A percentile compares a stretch with the other conserved stretches of the same genome.
Evolutionary conservation across 108 stramenopile genomes (phyloP).

Genomic region (Fragilariopsis cylindrus): DNA sequence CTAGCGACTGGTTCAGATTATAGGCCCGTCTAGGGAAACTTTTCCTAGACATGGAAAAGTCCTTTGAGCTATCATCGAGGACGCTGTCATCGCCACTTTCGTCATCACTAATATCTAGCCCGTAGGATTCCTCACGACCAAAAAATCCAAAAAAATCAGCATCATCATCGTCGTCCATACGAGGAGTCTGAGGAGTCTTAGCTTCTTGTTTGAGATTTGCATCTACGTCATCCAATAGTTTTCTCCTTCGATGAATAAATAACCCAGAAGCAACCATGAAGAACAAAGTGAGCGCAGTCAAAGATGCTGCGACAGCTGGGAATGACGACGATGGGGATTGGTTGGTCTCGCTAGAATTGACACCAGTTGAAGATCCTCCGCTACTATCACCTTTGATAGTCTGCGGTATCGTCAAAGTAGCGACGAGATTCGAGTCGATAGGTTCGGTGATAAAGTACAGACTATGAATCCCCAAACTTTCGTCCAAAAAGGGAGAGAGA

Average conservation of each 20-base stretch:
- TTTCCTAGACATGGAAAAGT: not conserved
- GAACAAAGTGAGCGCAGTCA: conserved; percentile 3
- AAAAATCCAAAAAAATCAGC: not conserved
- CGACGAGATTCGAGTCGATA: not conserved
- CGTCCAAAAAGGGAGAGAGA: conserved; percentile 7
- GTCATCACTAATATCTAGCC: not conserved
- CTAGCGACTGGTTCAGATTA: not conserved
- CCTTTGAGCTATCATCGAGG: not conserved
- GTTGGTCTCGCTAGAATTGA: not conserved
- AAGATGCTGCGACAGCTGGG: not conserved
- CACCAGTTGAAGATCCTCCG: not conserved
- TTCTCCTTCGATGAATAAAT: conserved; percentile 1
- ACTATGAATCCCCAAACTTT: conserved; percentile 2
- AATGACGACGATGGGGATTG: not conserved
- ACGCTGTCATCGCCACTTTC: not conserved
- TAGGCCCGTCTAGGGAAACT: not conserved
- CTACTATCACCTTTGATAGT: too few species aligned
- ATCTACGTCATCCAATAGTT: not conserved
- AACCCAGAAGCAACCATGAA: not conserved
- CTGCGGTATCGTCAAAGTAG: not conserved
- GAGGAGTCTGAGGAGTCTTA: conserved; percentile 11
- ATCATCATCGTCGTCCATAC: not conserved
- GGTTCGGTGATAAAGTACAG: conserved; percentile 13
- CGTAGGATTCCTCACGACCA: not conserved
- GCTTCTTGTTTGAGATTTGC: not conserved